Evolutionary conservation across 2,329 filamentous ascomycete genomes (phyloP).

Genomic region (Dothideomycetidae sp.): DNA sequence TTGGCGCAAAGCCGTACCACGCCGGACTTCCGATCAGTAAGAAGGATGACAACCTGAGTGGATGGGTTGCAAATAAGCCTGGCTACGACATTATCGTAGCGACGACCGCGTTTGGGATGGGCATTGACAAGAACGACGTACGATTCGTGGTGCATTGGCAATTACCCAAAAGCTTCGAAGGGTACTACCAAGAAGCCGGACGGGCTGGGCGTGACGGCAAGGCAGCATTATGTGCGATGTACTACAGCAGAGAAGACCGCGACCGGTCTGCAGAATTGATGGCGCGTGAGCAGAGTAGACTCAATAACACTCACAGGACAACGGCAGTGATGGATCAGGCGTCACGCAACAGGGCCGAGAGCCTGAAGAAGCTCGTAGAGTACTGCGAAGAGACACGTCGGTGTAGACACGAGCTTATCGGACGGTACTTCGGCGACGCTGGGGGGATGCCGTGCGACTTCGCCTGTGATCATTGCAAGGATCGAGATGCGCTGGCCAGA

Average conservation of each 20-base stretch:
- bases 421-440: slow-evolving; percentile 62
- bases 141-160: slow-evolving; percentile 94
- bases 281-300: slow-evolving; percentile 27
- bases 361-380: slow-evolving; percentile 45
- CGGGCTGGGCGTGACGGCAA: slow-evolving; percentile 82
- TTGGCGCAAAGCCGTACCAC: slow-evolving; percentile 62
- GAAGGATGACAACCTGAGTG: slow-evolving; percentile 55
- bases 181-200: slow-evolving; percentile 91
- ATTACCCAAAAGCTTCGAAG: slow-evolving; percentile 84
- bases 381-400: slow-evolving; percentile 66
- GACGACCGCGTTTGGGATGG: slow-evolving; percentile 95
- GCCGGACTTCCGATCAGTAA: slow-evolving; percentile 49
- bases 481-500: slow-evolving; percentile 26
- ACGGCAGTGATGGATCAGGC: slow-evolving; percentile 28
- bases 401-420: slow-evolving; percentile 66
- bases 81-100: slow-evolving; percentile 88
- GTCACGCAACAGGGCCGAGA: slow-evolving; percentile 25
- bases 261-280: slow-evolving; percentile 52
- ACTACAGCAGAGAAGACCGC: slow-evolving; percentile 78
- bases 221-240: slow-evolving; percentile 72
- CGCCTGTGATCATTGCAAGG: slow-evolving; percentile 38
- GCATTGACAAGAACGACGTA: slow-evolving; percentile 89
- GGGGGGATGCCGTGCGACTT: slow-evolving; percentile 25
- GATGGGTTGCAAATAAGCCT: slow-evolving; percentile 57
- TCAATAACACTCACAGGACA: slow-evolving; percentile 22